Percentiles rank a stretch among this genome's conserved stretches.
These are phyloP conservation scores for Withania somnifera DNA, from an alignment of 305 asterid species.

Conservation along the genomic window DNA sequence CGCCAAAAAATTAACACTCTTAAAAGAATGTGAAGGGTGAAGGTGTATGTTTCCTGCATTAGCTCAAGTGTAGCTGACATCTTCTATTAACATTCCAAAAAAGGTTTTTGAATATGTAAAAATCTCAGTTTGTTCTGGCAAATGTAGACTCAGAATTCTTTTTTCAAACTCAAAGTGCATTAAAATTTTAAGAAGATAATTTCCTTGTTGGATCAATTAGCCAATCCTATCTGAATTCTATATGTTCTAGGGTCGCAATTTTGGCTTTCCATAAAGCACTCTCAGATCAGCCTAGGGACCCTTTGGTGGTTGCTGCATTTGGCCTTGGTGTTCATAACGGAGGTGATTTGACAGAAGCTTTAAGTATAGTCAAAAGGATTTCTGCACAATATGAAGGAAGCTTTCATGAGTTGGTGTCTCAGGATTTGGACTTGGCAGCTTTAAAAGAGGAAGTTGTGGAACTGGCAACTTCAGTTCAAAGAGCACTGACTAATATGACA, in stretches of 20 bases:
- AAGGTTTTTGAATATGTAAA: not conserved
- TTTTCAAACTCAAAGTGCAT: not conserved
- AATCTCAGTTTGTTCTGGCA: not conserved
- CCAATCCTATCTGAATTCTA: conserved; percentile 3
- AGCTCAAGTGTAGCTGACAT: not conserved
- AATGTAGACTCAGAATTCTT: not conserved
- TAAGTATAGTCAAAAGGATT: conserved; percentile 44
- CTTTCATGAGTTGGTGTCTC: conserved; percentile 47
- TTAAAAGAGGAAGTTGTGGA: conserved; percentile 33
- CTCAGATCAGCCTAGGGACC: conserved; percentile 58
- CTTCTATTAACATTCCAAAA: not conserved
- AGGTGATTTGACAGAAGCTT: conserved; percentile 72
- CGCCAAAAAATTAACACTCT: not conserved
- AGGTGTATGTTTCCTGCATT: not conserved
- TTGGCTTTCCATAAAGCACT: conserved; percentile 79
- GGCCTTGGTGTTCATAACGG: conserved; percentile 76
- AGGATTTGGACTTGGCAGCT: conserved; percentile 21
- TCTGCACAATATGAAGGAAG: conserved; percentile 36
- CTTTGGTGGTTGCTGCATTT: conserved; percentile 61
- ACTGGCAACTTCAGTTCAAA: conserved; percentile 50
- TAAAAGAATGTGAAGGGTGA: not conserved
- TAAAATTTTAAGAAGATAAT: not conserved
- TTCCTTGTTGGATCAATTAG: not conserved
- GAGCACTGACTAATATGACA: conserved; percentile 45
- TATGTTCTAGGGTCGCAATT: conserved; percentile 59